These are phyloP conservation scores for Jamesozyma hellenica DNA, from an alignment of 805 yeast species.

Conservation along the genomic window DNA sequence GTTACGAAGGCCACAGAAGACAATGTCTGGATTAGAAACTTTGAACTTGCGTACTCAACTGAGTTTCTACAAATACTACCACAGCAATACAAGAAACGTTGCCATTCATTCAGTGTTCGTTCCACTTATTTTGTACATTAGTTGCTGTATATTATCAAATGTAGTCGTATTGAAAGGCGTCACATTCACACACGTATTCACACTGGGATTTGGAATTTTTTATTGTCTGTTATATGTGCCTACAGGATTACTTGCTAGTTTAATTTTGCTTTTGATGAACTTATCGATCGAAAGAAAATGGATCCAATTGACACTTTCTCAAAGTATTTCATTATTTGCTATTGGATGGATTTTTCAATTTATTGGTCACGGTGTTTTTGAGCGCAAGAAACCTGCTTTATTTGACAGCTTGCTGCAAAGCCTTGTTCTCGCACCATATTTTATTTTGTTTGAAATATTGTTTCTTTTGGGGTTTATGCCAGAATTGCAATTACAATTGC, in stretches of 20 bases:
- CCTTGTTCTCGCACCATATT: conserved; percentile 81
- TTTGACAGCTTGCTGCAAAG: conserved; percentile 78
- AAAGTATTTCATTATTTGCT: conserved; percentile 33
- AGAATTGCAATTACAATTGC: conserved; percentile 20
- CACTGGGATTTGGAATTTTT: conserved; percentile 43
- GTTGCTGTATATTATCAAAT: conserved; percentile 21
- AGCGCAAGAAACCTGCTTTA: conserved; percentile 76
- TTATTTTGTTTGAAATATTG: conserved; percentile 69
- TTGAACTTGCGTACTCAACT: conserved; percentile 32
- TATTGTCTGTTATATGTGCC: conserved; percentile 48
- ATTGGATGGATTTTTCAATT: conserved; percentile 75
- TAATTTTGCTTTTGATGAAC: conserved; percentile 30
- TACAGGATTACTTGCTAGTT: conserved; percentile 39
- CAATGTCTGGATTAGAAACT: no score
- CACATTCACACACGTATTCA: conserved; percentile 40
- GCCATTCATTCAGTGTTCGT: conserved; percentile 69
- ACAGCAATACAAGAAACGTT: conserved; percentile 50
- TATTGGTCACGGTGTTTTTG: conserved; percentile 77
- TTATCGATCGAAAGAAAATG: conserved; percentile 15
- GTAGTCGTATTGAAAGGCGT: conserved; percentile 12
- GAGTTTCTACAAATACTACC: conserved; percentile 51
- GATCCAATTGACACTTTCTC: conserved; percentile 7
- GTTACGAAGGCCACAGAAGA: no score
- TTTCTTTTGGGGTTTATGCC: conserved; percentile 55
- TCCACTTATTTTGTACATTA: conserved; percentile 59